Base-by-base conservation (phyloP, 306 rosid species). In the Cicer judaicum region DNA sequence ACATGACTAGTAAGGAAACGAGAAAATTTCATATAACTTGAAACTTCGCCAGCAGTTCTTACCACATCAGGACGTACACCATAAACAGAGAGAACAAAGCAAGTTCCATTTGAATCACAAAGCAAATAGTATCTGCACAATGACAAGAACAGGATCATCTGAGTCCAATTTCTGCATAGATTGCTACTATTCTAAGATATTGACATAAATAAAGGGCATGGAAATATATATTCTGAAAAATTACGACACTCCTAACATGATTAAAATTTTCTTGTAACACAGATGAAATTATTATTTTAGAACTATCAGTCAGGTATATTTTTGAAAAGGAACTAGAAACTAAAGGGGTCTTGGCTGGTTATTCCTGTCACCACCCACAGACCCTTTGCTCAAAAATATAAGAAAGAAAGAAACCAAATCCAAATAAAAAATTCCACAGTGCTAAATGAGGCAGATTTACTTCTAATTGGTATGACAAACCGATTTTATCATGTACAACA, bases 71-170 rank as follows among this genome's bases (percentile, higher is more conserved):
- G 64, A 36, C 79, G 97, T 63, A 91, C 66, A 49, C 96, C 97
- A 84, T 91, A 91, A 70, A 91, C 77, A 1, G 97, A 85, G 79
- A 91, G 84, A 71, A 91, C 82, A 64, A 91, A 93, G 84, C 89
- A 93, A 47, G 76, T 78, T 82, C 84, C 88, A 72, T 90, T 86
- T 76, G 92, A 78, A 88, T 91, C 96, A 60, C 94, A 88, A 64
- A 89, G 85, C 85, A 91, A 77, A 76, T 87, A 93, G 82, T 88
- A 91, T 86, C 98, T 93, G 97, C 88, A 82, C 64, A 69, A 69
- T 40, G 59, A 73, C 16, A 52, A 69, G 44, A 54, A 75, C 8
- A 61, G 75, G 42, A 72, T 75, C 52, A 78, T n/a, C 68, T 1
- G 21, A 14, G 48, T 63, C 62, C 68, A 55, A 67, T 73, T 48